A percentile compares a stretch with the other conserved stretches of the same genome.
Evolutionary conservation across 495 filamentous ascomycete species (phyloP).

Genomic region (Pseudomonodictys pantanalensis): DNA sequence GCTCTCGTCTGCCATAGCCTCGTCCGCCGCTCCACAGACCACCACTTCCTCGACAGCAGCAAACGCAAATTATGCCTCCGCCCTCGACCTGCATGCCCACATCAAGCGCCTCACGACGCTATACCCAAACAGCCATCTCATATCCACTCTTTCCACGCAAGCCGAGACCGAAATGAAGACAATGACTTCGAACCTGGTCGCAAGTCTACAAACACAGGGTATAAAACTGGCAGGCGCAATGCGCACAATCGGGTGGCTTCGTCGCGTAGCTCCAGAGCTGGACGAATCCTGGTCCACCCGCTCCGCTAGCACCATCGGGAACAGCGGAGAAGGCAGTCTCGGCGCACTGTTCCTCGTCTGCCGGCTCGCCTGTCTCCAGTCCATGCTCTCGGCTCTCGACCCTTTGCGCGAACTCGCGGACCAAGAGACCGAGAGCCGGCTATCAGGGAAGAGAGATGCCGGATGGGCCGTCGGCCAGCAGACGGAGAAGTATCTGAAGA

Average conservation of each 20-base stretch:
- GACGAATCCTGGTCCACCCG: slow-evolving; percentile 45
- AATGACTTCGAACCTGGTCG: slow-evolving; percentile 82
- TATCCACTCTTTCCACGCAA: slow-evolving; percentile 68
- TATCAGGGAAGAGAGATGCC: slow-evolving; percentile 20
- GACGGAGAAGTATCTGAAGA: slow-evolving; percentile 89
- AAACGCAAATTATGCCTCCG: slow-evolving; percentile 81
- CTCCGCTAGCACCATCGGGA: slow-evolving; percentile 2
- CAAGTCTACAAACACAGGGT: slow-evolving; percentile 67
- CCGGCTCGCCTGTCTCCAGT: slow-evolving; percentile 72
- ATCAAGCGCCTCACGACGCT: slow-evolving; percentile 81
- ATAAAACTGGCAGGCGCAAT: slow-evolving; percentile 89
- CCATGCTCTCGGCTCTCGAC: slow-evolving; percentile 78
- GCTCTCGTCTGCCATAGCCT: slow-evolving; percentile 70
- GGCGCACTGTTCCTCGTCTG: slow-evolving; percentile 87
- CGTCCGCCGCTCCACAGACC: slow-evolving; percentile 46
- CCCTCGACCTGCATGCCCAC: slow-evolving; percentile 89
- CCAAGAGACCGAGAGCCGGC: slow-evolving; percentile 62
- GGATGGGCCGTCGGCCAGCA: slow-evolving; percentile 79
- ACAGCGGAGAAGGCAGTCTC: slow-evolving; percentile 55
- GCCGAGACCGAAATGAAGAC: slow-evolving; percentile 85
- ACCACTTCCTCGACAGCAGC: slow-evolving; percentile 46
- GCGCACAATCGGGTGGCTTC: slow-evolving; percentile 87
- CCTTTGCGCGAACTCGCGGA: slow-evolving; percentile 86
- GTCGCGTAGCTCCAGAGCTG: slow-evolving; percentile 79
- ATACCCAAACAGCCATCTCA: slow-evolving; percentile 73